Evolutionary conservation across 2,329 filamentous ascomycete genomes (phyloP).

Genomic region (Epichloe typhina): DNA sequence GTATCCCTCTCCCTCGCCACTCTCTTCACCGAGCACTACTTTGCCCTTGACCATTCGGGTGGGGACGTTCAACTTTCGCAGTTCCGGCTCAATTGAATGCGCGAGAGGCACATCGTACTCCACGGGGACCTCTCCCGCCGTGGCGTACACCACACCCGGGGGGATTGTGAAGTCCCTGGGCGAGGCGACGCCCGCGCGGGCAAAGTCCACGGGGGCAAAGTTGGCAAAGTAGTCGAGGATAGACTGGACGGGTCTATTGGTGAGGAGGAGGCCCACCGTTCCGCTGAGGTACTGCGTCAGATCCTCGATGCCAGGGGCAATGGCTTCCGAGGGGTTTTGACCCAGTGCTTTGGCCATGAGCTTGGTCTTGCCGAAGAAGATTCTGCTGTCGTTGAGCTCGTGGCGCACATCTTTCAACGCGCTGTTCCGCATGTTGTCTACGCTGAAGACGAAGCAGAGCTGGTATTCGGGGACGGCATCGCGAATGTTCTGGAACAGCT

Average conservation of each 20-base stretch:
- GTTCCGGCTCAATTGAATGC: conserved; percentile 79
- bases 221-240: conserved; percentile 60
- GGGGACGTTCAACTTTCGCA: conserved; percentile 80
- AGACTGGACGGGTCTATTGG: conserved; percentile 55
- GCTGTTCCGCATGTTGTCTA: conserved; percentile 97
- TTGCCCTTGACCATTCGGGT: conserved; percentile 80
- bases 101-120: conserved; percentile 79
- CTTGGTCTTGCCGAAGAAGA: conserved; percentile 99
- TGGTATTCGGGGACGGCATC: conserved; percentile 74
- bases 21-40: conserved; percentile 54
- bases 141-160: conserved; percentile 67
- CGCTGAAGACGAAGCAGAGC: conserved; percentile 83
- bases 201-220: conserved; percentile 73
- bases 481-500: conserved; percentile 79
- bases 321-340: conserved; percentile 60
- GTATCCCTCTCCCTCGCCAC: conserved; percentile 47
- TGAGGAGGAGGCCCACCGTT: conserved; percentile 83
- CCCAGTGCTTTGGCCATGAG: conserved; percentile 96
- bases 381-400: conserved; percentile 59
- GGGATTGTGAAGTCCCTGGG: conserved; percentile 69
- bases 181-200: conserved; percentile 69
- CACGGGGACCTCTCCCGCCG: conserved; percentile 62
- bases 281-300: conserved; percentile 61
- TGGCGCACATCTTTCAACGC: conserved; percentile 83
- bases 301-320: conserved; percentile 62